phyloP scores from a whole-genome alignment of 352 stramenopile genomes.

The Globisporangium paddicum region DNA sequence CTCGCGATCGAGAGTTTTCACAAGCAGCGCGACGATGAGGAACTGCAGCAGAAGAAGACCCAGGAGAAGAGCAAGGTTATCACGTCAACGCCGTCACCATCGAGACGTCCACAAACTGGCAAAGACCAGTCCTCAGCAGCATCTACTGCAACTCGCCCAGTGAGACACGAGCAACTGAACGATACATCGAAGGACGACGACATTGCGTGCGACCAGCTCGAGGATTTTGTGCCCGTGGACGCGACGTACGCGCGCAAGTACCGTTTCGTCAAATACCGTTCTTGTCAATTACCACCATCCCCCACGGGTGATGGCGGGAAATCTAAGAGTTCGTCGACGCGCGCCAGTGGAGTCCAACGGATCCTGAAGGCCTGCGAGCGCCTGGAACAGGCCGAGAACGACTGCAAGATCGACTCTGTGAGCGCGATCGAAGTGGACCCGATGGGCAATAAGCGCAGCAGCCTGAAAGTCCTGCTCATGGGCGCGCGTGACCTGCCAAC shows the following conservation, averaged over 20 bases:
- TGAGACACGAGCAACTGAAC: not conserved
- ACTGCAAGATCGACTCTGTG: slow-evolving; percentile 40
- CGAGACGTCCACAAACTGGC: not conserved
- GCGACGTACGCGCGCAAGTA: slow-evolving; percentile 43
- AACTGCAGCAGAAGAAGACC: slow-evolving; percentile 3
- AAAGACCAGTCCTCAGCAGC: not conserved
- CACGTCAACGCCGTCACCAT: slow-evolving; percentile 2
- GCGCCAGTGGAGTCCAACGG: slow-evolving; percentile 30
- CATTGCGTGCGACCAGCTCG: slow-evolving; percentile 36
- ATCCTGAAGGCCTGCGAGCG: slow-evolving; percentile 60
- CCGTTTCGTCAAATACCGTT: slow-evolving; percentile 28
- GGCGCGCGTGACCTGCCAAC: slow-evolving; percentile 52
- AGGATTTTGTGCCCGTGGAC: slow-evolving; percentile 44
- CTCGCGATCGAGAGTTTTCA: slow-evolving; percentile 22
- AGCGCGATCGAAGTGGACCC: slow-evolving; percentile 63
- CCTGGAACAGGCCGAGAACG: slow-evolving; percentile 33
- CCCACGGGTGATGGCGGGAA: not conserved
- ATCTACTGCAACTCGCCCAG: not conserved
- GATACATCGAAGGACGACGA: slow-evolving; percentile 18
- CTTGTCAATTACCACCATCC: slow-evolving; percentile 11
- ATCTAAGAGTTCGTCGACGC: not conserved
- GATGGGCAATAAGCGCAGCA: slow-evolving; percentile 41
- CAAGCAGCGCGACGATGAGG: slow-evolving; percentile 16
- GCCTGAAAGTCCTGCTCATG: slow-evolving; percentile 49
- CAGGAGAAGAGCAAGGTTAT: not conserved